phyloP scores from a whole-genome alignment of 441 rosid genomes.

The Francoa sonchifolia region DNA sequence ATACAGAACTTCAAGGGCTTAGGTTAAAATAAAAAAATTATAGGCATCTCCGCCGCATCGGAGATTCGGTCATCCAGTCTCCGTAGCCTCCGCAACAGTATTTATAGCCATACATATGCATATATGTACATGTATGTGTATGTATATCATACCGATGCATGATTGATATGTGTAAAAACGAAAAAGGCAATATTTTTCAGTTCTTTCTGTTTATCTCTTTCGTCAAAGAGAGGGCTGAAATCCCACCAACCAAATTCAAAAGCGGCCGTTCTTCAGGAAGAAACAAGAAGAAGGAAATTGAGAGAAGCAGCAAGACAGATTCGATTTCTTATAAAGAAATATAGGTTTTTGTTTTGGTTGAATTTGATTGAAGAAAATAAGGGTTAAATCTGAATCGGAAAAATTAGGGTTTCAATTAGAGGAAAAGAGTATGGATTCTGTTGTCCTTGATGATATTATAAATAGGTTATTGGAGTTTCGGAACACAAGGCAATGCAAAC shows the following conservation, averaged over 20 bases:
- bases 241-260: not conserved
- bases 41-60: slow-evolving; percentile 17
- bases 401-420: slow-evolving; percentile 36
- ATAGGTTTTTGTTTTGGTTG: not conserved
- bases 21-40: no score
- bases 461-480: slow-evolving; percentile 55
- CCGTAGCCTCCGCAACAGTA: not conserved
- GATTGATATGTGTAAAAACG: not conserved
- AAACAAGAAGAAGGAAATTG: not conserved
- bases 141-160: no score
- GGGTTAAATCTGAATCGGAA: slow-evolving; percentile 1
- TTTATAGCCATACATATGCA: not conserved
- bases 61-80: slow-evolving; percentile 13
- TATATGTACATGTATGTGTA: not conserved
- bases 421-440: slow-evolving; percentile 43
- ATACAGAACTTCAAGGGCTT: no score
- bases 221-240: not conserved
- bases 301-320: not conserved
- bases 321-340: not conserved
- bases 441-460: slow-evolving; percentile 58
- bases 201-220: not conserved
- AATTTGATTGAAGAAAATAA: slow-evolving; percentile 1
- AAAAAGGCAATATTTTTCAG: not conserved
- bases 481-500: slow-evolving; percentile 59
- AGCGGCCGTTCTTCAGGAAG: not conserved